Base-by-base conservation (phyloP, 2,329 filamentous ascomycete genomes). In the Alternaria sp. region DNA sequence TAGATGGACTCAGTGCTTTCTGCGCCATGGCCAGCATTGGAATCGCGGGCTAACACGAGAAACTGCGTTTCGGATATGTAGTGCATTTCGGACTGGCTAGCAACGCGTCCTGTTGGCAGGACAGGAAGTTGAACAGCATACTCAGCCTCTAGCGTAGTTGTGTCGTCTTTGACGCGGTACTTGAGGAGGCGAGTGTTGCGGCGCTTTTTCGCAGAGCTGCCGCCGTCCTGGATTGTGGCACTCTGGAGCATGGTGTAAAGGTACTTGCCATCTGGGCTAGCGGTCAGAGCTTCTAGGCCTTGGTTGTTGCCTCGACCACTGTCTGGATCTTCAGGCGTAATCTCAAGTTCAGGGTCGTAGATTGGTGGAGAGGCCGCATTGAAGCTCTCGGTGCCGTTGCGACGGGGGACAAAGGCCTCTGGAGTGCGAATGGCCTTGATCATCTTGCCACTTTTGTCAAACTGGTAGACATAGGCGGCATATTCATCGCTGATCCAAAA, bases 241-340 rank as follows among this genome's bases (percentile, higher is more conserved):
- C 86, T 87, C 73, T 93, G 90, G 22, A 92, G 80, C 58, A 92
- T 81, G 1, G 85, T 85, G 71, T 87, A 92, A 11, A 92, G 80
- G 2, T 82, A 86, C 62, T 86, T 87, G 10, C 89, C 88, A 65
- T 90, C 86, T 0, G 84, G 81, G 4, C 85, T 87, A n/a, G 85
- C 77, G 0, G 88, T 89, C 50, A 93, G 77, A 0, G 87, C 90
- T 76, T 93, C 90, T 50, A 92, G 86, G n/a, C 90, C 90, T 73
- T 92, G 89, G 75, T 93, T 93, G 75, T 93, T 92, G 56, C 84
- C 81, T 20, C 90, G 85, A 12, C 90, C 90, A 1, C 84, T 84
- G 2, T 83, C 81, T 0, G 89, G 87, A 64, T 90, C 82, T 14
- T 79, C 81, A 0, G 90, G 90, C 3, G 75, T 77, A 2, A 86